Evolutionary conservation across 805 yeast species (phyloP).

Genomic region (Candida schatavii): DNA sequence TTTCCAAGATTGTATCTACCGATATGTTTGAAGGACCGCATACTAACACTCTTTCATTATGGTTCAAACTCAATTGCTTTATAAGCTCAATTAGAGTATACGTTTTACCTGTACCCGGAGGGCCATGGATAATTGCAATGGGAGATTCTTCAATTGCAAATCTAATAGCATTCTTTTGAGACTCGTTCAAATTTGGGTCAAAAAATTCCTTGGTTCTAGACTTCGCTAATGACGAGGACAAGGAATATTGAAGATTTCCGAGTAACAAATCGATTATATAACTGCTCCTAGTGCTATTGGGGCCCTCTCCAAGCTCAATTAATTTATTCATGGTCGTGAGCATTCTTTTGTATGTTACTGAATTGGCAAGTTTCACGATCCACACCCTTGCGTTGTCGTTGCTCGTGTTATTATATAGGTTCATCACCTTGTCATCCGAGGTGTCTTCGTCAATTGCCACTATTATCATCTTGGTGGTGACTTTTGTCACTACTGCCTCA

Average conservation of each 20-base stretch:
- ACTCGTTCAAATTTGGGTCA: constrained; percentile 52
- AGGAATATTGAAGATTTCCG: constrained; percentile 39
- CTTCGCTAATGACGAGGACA: constrained; percentile 15
- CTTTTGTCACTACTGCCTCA: constrained; percentile 52
- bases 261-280: constrained; percentile 43
- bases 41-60: constrained; percentile 59
- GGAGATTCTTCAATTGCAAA: constrained; percentile 59
- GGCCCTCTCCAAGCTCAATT: constrained; percentile 39
- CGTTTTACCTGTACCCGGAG: constrained; percentile 84
- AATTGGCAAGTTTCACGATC: constrained; percentile 66
- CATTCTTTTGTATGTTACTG: constrained; percentile 76
- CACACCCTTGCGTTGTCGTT: constrained; percentile 48
- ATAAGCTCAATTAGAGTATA: constrained; percentile 80
- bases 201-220: constrained; percentile 25
- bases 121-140: constrained; percentile 67
- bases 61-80: constrained; percentile 57
- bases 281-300: constrained; percentile 9
- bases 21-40: constrained; percentile 95
- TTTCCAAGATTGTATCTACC: constrained; percentile 85
- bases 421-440: constrained; percentile 47
- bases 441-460: constrained; percentile 60
- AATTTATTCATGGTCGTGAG: constrained; percentile 69
- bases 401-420: constrained; percentile 42
- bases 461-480: constrained; percentile 45
- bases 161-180: constrained; percentile 71